phyloP scores from a whole-genome alignment of 140 eudicot genomes.

The Oenanthe javanica region DNA sequence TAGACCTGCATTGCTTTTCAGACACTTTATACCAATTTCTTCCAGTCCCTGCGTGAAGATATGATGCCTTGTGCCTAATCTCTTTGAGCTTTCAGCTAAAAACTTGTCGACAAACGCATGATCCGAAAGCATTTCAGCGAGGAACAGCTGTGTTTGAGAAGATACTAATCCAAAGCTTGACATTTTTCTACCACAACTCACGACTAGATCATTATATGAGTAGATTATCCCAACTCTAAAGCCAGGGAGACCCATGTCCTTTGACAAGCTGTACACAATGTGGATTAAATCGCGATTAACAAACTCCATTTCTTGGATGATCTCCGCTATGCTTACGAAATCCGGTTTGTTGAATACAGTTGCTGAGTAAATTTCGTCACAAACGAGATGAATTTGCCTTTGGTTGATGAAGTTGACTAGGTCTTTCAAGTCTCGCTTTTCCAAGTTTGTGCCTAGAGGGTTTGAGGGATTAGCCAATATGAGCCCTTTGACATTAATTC shows the following conservation, averaged over 20 bases:
- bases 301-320: slow-evolving; percentile 35
- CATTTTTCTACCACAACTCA: slow-evolving; percentile 50
- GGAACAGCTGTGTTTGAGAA: slow-evolving; percentile 61
- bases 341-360: slow-evolving; percentile 38
- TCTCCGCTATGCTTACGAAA: slow-evolving; percentile 47
- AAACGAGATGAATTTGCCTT: slow-evolving; percentile 50
- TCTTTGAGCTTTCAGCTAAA: slow-evolving; percentile 35
- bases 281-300: slow-evolving; percentile 48
- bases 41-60: slow-evolving; percentile 40
- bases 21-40: slow-evolving; percentile 45
- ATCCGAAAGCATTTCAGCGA: slow-evolving; percentile 57
- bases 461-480: slow-evolving; percentile 81
- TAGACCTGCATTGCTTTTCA: slow-evolving; percentile 60
- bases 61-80: slow-evolving; percentile 38
- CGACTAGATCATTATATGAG: slow-evolving; percentile 59
- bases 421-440: slow-evolving; percentile 31
- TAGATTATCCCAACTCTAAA: slow-evolving; percentile 70
- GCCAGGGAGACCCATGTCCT: slow-evolving; percentile 82
- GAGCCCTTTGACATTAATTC: slow-evolving; percentile 55
- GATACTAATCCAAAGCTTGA: slow-evolving; percentile 83
- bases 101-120: slow-evolving; percentile 35
- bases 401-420: slow-evolving; percentile 41
- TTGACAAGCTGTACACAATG: slow-evolving; percentile 64
- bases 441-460: slow-evolving; percentile 60
- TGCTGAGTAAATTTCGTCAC: slow-evolving; percentile 68